Base-by-base conservation (phyloP, 768 basidiomycete genomes). In the Lenzites betulinus region DNA sequence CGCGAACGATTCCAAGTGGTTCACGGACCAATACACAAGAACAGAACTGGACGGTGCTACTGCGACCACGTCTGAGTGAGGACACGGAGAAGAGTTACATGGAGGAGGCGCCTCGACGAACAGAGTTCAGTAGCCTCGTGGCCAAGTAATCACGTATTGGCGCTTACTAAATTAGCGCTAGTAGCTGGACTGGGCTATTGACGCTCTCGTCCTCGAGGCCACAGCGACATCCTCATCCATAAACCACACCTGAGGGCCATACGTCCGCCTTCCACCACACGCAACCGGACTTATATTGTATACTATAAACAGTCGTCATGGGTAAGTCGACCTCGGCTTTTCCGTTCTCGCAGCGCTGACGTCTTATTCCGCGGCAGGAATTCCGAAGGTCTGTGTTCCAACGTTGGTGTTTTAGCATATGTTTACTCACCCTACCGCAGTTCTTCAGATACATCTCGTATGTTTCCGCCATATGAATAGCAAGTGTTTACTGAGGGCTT, bases 391-490 rank as follows among this genome's bases (percentile, higher is more conserved):
- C 48, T 38, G 73, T 57, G 5, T 22, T 3, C 18, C 23, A n/a
- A 22, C 43, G 41, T 28, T 53, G 38, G 35, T 48, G 42, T 44
- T 57, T 41, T 26, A 23, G 51, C 12, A 1, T 44, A 23, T 44
- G 36, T n/a, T 58, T 54, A 38, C 36, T 57, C 2, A 46, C 15
- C 20, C 39, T 25, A 57, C 23, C 55, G 54, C 66, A 96, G 95
- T 97, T 97, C 78, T 97, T 97, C 83, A 88, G 94, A 76, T 97
- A 94, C 73, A 92, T 95, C 68, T 95, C 94, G 89, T 92, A 74
- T 68, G 91, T 78, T 3, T 33, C 6, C 6, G 7, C 22, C 2
- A 16, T 33, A 11, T 25, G 38, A 28, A 47, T 20, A 15, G 18
- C 9, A 15, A 20, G 0, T 8, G 25, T 20, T 28, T 35, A 16